A percentile compares a stretch with the other conserved stretches of the same genome.
phyloP scores from a whole-genome alignment of 2,329 filamentous ascomycete genomes.

The Xylaria multiplex region DNA sequence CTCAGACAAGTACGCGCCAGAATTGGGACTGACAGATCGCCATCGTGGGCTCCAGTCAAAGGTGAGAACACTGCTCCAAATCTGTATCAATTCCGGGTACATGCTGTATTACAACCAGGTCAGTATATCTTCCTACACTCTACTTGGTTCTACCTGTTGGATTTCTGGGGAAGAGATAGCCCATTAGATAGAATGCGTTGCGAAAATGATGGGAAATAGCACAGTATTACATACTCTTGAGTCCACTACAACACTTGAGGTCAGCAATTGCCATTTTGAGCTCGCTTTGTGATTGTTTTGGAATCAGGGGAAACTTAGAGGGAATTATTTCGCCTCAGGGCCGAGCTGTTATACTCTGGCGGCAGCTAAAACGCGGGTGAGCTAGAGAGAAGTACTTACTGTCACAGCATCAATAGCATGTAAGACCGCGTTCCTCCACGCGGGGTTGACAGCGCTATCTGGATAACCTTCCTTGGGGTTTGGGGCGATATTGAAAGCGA shows the following conservation, averaged over 20 bases:
- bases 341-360: neutral
- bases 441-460: conserved; percentile 52
- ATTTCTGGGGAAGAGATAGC: neutral
- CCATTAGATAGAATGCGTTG: neutral
- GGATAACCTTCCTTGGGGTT: conserved; percentile 44
- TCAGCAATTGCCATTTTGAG: neutral
- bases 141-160: neutral
- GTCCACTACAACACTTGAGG: conserved; percentile 17
- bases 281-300: neutral
- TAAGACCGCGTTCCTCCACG: conserved; percentile 50
- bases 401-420: conserved; percentile 41
- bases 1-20: conserved; percentile 47
- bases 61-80: conserved; percentile 42
- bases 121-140: neutral
- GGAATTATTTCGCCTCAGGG: neutral
- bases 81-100: conserved; percentile 43
- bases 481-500: conserved; percentile 43
- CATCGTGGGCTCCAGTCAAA: conserved; percentile 41
- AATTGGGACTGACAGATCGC: conserved; percentile 41
- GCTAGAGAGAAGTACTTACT: neutral
- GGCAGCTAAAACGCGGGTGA: neutral
- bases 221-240: conserved; percentile 31
- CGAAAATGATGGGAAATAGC: neutral
- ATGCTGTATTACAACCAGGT: conserved; percentile 38
- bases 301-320: neutral